phyloP scores from a whole-genome alignment of 2,329 filamentous ascomycete genomes.

The Aspergillus candidus region DNA sequence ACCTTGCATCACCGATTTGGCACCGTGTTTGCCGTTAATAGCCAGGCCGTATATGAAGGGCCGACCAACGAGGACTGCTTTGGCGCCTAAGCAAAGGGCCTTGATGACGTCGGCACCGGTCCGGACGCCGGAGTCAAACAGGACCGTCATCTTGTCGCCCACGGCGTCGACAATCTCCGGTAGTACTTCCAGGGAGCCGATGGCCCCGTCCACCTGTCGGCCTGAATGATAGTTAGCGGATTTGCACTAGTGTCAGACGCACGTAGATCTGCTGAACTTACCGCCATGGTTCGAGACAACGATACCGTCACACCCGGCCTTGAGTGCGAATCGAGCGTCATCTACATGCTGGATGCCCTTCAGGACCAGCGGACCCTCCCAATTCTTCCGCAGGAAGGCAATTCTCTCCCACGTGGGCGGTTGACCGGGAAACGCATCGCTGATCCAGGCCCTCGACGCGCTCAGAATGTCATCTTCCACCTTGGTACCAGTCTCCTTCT shows the following conservation, averaged over 20 bases:
- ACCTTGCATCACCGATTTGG: constrained; percentile 46
- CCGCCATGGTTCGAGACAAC: constrained; percentile 51
- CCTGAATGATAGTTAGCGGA: constrained; percentile 16
- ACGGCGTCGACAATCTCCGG: constrained; percentile 58
- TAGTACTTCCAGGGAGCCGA: constrained; percentile 49
- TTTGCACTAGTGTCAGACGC: not conserved
- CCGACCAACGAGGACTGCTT: constrained; percentile 52
- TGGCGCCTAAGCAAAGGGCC: constrained; percentile 50
- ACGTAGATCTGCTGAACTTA: constrained; percentile 8
- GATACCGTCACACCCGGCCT: constrained; percentile 45
- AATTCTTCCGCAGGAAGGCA: constrained; percentile 52
- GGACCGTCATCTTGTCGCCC: constrained; percentile 40
- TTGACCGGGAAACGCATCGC: constrained; percentile 47
- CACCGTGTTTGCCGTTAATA: constrained; percentile 51
- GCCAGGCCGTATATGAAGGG: constrained; percentile 55
- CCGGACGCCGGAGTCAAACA: constrained; percentile 49
- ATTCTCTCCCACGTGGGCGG: constrained; percentile 59
- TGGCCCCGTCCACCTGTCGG: constrained; percentile 47
- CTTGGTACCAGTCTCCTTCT: constrained; percentile 41
- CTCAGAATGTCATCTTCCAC: constrained; percentile 44
- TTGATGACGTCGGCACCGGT: constrained; percentile 48
- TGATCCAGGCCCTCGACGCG: constrained; percentile 51
- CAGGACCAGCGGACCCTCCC: constrained; percentile 58
- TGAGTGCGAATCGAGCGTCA: constrained; percentile 42
- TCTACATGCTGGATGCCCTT: constrained; percentile 53